phyloP scores from a whole-genome alignment of 106 monocot genomes.

The Gastrodia elata region DNA sequence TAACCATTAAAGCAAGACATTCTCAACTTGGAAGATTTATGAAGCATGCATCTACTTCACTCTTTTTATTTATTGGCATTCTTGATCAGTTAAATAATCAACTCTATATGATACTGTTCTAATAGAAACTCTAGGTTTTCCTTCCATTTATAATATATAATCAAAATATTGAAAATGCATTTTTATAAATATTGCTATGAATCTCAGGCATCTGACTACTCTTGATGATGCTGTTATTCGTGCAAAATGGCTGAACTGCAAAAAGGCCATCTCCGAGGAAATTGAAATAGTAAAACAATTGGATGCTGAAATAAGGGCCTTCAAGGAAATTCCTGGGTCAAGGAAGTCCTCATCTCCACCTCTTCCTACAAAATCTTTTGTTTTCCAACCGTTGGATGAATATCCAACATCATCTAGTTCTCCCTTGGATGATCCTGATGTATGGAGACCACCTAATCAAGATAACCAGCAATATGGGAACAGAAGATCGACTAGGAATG shows the following conservation, averaged over 20 bases:
- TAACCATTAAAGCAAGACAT: too few species aligned
- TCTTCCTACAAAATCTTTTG: slow-evolving; percentile 64
- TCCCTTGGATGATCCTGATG: slow-evolving; percentile 90
- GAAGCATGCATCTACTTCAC: not conserved
- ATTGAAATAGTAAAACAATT: slow-evolving; percentile 86
- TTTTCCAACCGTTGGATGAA: slow-evolving; percentile 96
- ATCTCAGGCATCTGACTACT: slow-evolving; percentile 64
- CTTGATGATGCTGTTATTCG: slow-evolving; percentile 66
- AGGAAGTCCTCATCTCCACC: slow-evolving; percentile 73
- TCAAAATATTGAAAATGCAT: not conserved
- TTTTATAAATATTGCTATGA: not conserved
- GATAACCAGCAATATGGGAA: slow-evolving; percentile 23
- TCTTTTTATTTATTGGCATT: not conserved
- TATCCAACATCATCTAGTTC: slow-evolving; percentile 67
- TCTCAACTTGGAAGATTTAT: not conserved
- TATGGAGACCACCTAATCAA: slow-evolving; percentile 82
- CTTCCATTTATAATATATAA: not conserved
- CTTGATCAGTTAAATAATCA: not conserved
- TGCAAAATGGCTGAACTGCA: slow-evolving; percentile 90
- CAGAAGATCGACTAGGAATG: slow-evolving; percentile 42
- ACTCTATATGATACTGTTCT: not conserved
- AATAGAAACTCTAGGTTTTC: not conserved
- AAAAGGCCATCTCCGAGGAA: slow-evolving; percentile 81
- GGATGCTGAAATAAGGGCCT: slow-evolving; percentile 69
- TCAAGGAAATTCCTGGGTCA: slow-evolving; percentile 72